Percentiles rank a stretch among this genome's conserved stretches.
These are phyloP conservation scores for Helotiales sp. DNA, from an alignment of 2,329 filamentous ascomycete genomes.

Conservation along the genomic window DNA sequence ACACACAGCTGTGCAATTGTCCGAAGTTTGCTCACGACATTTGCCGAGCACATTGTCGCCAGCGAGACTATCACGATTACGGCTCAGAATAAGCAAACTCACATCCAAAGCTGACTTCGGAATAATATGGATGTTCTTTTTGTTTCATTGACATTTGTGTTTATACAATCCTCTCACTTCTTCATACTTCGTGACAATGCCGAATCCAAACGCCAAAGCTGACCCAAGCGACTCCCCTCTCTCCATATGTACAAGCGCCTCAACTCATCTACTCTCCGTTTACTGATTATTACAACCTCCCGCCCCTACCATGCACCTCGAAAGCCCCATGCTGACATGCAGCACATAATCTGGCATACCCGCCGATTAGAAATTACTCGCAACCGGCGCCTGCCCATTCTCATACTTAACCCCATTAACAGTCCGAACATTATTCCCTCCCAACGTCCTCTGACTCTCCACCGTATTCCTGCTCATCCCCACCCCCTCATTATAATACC, in stretches of 20 bases:
- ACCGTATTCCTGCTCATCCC: conserved; percentile 20
- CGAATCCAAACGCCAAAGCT: neutral
- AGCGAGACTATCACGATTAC: neutral
- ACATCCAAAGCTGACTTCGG: no score
- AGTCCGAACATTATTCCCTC: conserved; percentile 24
- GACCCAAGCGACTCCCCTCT: neutral
- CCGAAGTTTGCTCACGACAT: no score
- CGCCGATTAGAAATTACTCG: conserved; percentile 27
- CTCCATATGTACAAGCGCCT: conserved; percentile 6
- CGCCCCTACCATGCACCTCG: neutral
- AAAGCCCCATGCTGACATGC: neutral
- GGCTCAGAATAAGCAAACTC: neutral
- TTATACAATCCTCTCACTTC: neutral
- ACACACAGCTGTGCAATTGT: no score
- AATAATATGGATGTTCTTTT: neutral
- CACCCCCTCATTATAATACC: neutral
- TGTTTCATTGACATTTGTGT: neutral
- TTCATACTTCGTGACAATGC: neutral
- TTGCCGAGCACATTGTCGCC: neutral
- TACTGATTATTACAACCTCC: neutral
- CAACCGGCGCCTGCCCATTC: conserved; percentile 8
- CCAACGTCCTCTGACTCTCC: conserved; percentile 31
- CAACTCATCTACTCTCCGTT: neutral
- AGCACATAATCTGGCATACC: neutral
- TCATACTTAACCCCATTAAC: conserved; percentile 27